Conservation (phyloP, 2,329 filamentous ascomycete genomes). For the Aspergillus brasiliensis region DNA sequence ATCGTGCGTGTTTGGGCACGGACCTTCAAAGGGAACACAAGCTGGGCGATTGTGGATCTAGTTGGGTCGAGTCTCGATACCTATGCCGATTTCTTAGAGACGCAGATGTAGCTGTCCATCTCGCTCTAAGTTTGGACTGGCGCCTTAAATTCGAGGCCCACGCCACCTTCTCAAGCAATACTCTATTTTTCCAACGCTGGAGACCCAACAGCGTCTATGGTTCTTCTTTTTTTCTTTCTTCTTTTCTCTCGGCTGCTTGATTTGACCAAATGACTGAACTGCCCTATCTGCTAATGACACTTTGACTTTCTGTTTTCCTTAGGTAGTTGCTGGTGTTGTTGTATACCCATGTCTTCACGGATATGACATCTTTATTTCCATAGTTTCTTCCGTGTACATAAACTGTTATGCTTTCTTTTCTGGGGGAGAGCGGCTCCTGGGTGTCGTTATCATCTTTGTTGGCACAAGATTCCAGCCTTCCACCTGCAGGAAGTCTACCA, state of each 20-base stretch:
- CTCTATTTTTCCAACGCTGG: background rate
- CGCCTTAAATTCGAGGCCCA: background rate
- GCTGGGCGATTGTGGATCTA: conserved; percentile 52
- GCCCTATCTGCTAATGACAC: background rate
- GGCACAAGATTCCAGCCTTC: background rate
- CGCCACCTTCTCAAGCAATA: background rate
- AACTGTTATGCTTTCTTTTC: conserved; percentile 19
- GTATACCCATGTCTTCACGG: conserved; percentile 24
- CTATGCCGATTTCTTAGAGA: conserved; percentile 49
- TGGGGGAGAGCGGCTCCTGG: conserved; percentile 6
- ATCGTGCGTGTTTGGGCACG: conserved; percentile 52
- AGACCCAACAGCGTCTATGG: background rate
- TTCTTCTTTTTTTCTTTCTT: too few relatives aligned
- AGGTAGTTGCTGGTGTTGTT: conserved; percentile 19
- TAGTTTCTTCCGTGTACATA: conserved; percentile 26
- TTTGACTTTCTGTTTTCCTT: conserved; percentile 3
- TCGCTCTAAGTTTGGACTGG: background rate
- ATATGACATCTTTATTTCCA: conserved; percentile 13
- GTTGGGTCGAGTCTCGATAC: conserved; percentile 50
- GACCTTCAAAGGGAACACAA: conserved; percentile 52
- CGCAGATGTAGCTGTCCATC: conserved; percentile 19
- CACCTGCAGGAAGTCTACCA: background rate
- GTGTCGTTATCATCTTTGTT: conserved; percentile 10
- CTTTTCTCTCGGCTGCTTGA: background rate
- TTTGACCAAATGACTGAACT: background rate